phyloP scores from a whole-genome alignment of 257 asterid genomes.

The Fraxinus pennsylvanica region DNA sequence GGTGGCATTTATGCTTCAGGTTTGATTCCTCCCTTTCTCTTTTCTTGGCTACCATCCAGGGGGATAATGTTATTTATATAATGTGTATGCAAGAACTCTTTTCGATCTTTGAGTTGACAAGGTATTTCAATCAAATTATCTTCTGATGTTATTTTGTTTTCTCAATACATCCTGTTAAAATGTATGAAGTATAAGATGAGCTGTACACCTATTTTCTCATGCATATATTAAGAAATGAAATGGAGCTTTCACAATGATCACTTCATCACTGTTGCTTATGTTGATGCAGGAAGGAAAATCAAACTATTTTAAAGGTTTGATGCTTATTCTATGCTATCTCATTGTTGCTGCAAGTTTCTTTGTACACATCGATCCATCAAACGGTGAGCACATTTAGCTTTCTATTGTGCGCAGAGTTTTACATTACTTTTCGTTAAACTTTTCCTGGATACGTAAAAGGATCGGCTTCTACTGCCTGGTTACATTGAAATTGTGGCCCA shows the following conservation, averaged over 20 bases:
- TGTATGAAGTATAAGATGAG: background rate
- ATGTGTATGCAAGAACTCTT: background rate
- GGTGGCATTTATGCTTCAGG: slow-evolving; percentile 99
- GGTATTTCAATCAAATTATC: background rate
- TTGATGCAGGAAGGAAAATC: slow-evolving; percentile 57
- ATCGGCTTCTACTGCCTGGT: background rate
- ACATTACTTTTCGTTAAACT: background rate
- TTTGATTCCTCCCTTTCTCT: slow-evolving; percentile 27
- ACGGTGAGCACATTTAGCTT: slow-evolving; percentile 47
- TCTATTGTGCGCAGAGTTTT: background rate
- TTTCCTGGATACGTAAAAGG: background rate
- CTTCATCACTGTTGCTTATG: slow-evolving; percentile 2
- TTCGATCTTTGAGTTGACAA: background rate
- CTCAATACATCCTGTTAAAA: background rate
- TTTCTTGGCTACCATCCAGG: no score
- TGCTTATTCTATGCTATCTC: slow-evolving; percentile 63
- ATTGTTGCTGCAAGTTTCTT: slow-evolving; percentile 63
- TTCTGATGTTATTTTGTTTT: background rate
- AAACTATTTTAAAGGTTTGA: slow-evolving; percentile 57
- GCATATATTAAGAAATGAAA: background rate
- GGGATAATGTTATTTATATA: background rate
- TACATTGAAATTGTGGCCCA: background rate
- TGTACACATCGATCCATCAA: slow-evolving; percentile 46
- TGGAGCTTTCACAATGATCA: background rate
- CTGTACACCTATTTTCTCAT: background rate